phyloP scores from a whole-genome alignment of 495 filamentous ascomycete genomes.

The Aspergillus kassunensis region DNA sequence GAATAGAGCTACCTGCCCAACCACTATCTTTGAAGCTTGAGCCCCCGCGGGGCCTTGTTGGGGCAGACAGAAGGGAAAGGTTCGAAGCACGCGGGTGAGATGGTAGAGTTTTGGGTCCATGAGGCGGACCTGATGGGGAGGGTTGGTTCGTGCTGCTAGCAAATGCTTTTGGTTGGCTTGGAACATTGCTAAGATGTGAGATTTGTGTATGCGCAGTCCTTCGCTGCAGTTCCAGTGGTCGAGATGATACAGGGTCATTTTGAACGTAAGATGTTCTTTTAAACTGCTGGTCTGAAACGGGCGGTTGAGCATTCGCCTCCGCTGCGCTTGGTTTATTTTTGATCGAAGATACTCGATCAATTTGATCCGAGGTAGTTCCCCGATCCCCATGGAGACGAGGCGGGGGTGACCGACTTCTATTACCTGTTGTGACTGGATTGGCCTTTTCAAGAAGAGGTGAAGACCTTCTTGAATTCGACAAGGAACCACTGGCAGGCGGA shows the following conservation, averaged over 20 bases:
- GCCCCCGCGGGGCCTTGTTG: slow-evolving; percentile 56
- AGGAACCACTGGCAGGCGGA: slow-evolving; percentile 33
- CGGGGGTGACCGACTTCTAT: slow-evolving; percentile 27
- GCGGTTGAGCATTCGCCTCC: slow-evolving; percentile 7
- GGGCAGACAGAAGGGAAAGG: slow-evolving; percentile 52
- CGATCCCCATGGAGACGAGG: slow-evolving; percentile 7
- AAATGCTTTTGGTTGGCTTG: slow-evolving; percentile 36
- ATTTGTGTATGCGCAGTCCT: slow-evolving; percentile 11
- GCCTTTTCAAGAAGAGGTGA: slow-evolving; percentile 30
- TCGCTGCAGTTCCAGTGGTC: neutral
- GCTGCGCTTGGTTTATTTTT: slow-evolving; percentile 4
- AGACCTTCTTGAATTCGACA: slow-evolving; percentile 37
- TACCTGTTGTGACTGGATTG: slow-evolving; percentile 17
- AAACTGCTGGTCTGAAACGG: slow-evolving; percentile 1
- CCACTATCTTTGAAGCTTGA: slow-evolving; percentile 31
- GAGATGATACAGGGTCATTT: neutral
- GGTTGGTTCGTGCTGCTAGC: slow-evolving; percentile 27
- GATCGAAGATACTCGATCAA: neutral
- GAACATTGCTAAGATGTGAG: slow-evolving; percentile 19
- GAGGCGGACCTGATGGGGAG: slow-evolving; percentile 46
- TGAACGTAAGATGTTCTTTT: slow-evolving; percentile 3
- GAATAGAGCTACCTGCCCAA: slow-evolving; percentile 34
- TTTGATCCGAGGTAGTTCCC: neutral
- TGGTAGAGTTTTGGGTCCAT: slow-evolving; percentile 41
- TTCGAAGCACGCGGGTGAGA: slow-evolving; percentile 46